phyloP scores from a whole-genome alignment of 2,329 filamentous ascomycete species.

The Hymenoscyphus fraxineus region DNA sequence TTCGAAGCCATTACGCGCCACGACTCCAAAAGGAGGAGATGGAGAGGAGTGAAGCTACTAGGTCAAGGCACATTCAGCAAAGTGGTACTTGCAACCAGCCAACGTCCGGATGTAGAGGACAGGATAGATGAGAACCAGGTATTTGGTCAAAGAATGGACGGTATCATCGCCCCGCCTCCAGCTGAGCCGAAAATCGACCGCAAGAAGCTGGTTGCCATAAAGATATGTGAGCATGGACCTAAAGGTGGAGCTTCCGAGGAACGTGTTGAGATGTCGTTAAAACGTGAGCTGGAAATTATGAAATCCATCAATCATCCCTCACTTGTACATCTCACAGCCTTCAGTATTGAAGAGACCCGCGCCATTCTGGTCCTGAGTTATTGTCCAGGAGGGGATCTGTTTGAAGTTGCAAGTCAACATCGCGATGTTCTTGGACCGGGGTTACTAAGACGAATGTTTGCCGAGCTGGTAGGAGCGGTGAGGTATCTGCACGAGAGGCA shows the following conservation, averaged over 20 bases:
- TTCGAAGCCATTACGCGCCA: constrained; percentile 67
- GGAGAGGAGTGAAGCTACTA: constrained; percentile 74
- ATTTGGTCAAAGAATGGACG: constrained; percentile 27
- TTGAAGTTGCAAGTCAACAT: constrained; percentile 79
- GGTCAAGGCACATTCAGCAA: constrained; percentile 95
- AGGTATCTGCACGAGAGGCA: constrained; percentile 78
- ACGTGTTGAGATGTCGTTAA: constrained; percentile 86
- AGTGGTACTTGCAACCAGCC: constrained; percentile 84
- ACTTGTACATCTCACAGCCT: constrained; percentile 85
- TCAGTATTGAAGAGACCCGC: constrained; percentile 77
- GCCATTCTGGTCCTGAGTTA: constrained; percentile 86
- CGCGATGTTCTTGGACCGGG: constrained; percentile 62
- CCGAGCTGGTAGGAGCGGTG: constrained; percentile 82
- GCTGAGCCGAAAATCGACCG: constrained; percentile 50
- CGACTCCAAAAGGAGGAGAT: constrained; percentile 68
- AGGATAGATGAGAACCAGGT: constrained; percentile 36
- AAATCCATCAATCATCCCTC: constrained; percentile 84
- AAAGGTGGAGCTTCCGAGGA: constrained; percentile 91
- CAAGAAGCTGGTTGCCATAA: constrained; percentile 87
- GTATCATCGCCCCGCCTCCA: constrained; percentile 32
- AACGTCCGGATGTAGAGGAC: constrained; percentile 52
- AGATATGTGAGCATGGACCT: constrained; percentile 92
- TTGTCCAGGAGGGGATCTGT: constrained; percentile 90
- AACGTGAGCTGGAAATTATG: constrained; percentile 93
- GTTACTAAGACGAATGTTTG: constrained; percentile 79